Conservation (phyloP, 2,329 filamentous ascomycete genomes). For the Coleophoma cylindrospora region DNA sequence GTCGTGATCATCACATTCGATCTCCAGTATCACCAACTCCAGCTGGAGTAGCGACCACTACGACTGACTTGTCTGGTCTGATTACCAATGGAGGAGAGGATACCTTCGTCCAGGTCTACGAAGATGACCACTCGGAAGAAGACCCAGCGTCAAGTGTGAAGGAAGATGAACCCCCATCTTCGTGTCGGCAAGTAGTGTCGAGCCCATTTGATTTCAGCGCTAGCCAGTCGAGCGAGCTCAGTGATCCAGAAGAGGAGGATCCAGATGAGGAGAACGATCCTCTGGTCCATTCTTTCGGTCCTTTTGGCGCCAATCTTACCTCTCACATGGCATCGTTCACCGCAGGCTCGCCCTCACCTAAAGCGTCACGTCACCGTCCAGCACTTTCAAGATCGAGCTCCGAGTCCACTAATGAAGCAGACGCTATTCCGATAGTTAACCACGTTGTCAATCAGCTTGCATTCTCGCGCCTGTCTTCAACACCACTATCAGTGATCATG, state of each 20-base stretch:
- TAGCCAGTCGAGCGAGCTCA: slow-evolving; percentile 46
- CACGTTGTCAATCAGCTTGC: slow-evolving; percentile 94
- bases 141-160: slow-evolving; percentile 31
- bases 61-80: slow-evolving; percentile 16
- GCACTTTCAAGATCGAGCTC: slow-evolving; percentile 21
- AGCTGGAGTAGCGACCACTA: slow-evolving; percentile 13
- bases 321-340: slow-evolving; percentile 74
- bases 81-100: slow-evolving; percentile 38
- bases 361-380: slow-evolving; percentile 28
- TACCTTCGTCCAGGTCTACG: slow-evolving; percentile 63
- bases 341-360: slow-evolving; percentile 53
- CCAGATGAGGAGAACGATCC: slow-evolving; percentile 94
- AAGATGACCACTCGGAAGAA: slow-evolving; percentile 58
- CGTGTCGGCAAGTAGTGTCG: slow-evolving; percentile 19
- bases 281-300: slow-evolving; percentile 85
- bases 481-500: slow-evolving; percentile 84
- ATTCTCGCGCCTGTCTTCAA: slow-evolving; percentile 87
- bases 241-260: slow-evolving; percentile 56
- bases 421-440: slow-evolving; percentile 54
- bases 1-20: slow-evolving; percentile 46
- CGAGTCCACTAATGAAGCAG: slow-evolving; percentile 31
- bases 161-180: slow-evolving; percentile 10
- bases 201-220: slow-evolving; percentile 11
- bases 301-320: slow-evolving; percentile 82
- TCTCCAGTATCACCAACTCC: slow-evolving; percentile 76